Conservation (phyloP, 2,329 filamentous ascomycete species). For the Diplodia seriata region DNA sequence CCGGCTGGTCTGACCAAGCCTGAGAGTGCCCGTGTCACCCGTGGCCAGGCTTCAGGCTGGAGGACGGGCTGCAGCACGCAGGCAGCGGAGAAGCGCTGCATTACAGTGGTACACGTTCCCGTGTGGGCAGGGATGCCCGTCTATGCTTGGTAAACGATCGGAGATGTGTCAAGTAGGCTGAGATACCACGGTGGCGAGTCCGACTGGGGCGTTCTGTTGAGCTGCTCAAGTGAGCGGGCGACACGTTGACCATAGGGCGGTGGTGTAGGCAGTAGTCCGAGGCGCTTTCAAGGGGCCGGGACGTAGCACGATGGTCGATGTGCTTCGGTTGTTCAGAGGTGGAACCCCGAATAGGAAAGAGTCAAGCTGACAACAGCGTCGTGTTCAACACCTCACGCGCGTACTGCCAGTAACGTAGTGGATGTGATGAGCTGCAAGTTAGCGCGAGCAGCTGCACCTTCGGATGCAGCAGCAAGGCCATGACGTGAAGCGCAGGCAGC, state of each 20-base stretch:
- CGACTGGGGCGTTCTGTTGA: not conserved
- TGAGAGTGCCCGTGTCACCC: not conserved
- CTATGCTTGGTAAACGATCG: not conserved
- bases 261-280: not conserved
- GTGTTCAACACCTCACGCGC: not conserved
- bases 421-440: not conserved
- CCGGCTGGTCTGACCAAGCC: not conserved
- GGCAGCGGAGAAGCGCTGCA: not conserved
- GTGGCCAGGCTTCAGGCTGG: conserved; percentile 38
- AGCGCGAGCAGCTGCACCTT: not conserved
- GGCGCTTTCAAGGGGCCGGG: not conserved
- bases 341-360: not conserved
- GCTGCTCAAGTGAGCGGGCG: not conserved
- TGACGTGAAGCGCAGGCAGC: conserved; percentile 1
- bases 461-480: conserved; percentile 2
- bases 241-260: not conserved
- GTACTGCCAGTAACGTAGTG: not conserved
- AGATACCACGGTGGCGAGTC: not conserved
- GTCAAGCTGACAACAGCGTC: too few species aligned
- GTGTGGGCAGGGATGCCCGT: not conserved
- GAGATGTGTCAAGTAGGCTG: not conserved
- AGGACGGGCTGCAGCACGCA: not conserved
- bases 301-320: not conserved
- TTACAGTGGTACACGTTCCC: not conserved
- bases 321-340: conserved; percentile 1